Conservation (phyloP, 345 rosid genomes). For the Arabidopsis suecica region DNA sequence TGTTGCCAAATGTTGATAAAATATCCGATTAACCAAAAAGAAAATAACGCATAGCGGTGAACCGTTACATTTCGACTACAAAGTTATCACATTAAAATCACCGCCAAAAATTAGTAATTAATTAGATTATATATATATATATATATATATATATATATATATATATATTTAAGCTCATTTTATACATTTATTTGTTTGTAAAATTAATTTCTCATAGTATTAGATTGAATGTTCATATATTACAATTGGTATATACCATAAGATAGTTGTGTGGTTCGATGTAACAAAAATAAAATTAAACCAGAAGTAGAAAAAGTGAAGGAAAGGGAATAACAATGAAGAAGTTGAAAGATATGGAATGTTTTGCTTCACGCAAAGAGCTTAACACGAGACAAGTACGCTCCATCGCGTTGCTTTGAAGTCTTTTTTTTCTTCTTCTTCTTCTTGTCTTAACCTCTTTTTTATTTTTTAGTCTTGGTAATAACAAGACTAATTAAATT, state of each 20-base stretch:
- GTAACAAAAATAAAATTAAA: background rate
- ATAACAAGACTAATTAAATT: constrained; percentile 18
- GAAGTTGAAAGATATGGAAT: constrained; percentile 59
- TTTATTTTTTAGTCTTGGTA: background rate
- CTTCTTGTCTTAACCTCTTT: constrained; percentile 28
- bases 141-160: no score
- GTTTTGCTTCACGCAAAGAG: constrained; percentile 99
- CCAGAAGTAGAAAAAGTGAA: constrained; percentile 31
- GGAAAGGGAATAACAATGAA: constrained; percentile 14
- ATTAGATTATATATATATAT: background rate
- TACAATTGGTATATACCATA: background rate
- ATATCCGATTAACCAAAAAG: background rate
- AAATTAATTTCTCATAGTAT: background rate
- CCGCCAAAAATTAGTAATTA: background rate
- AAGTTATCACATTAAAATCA: background rate
- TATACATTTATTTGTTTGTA: background rate
- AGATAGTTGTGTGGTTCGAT: background rate
- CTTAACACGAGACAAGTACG: constrained; percentile 68
- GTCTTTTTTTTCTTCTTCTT: constrained; percentile 8
- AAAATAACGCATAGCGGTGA: background rate
- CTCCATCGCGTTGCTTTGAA: constrained; percentile 90
- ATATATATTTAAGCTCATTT: background rate
- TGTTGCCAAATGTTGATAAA: constrained; percentile 1
- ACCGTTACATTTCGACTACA: constrained; percentile 22
- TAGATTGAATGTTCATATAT: background rate